Evolutionary conservation across 768 basidiomycete genomes (phyloP).

Genomic region (Suillus ampliporus): DNA sequence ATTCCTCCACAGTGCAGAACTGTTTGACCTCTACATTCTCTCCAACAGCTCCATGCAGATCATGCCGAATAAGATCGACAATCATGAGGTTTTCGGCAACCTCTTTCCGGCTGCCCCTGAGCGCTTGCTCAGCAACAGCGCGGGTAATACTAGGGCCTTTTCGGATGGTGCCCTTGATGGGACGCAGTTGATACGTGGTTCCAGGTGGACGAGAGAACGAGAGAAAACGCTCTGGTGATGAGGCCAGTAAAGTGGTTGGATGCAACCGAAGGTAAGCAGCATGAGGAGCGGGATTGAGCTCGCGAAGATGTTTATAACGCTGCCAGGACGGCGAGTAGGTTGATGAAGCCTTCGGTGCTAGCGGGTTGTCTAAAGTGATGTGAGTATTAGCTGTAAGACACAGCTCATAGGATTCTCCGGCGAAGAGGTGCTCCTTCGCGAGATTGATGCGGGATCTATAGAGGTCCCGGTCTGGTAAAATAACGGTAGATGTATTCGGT

Average conservation of each 20-base stretch:
- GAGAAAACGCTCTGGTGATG: constrained; percentile 92
- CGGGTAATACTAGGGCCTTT: constrained; percentile 70
- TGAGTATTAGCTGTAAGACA: constrained; percentile 82
- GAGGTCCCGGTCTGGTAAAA: constrained; percentile 57
- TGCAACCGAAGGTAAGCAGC: constrained; percentile 81
- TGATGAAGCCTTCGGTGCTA: constrained; percentile 18
- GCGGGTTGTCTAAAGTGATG: constrained; percentile 51
- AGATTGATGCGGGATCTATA: constrained; percentile 74
- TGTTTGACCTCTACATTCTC: constrained; percentile 82
- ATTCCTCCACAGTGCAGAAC: constrained; percentile 89
- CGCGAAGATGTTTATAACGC: constrained; percentile 72
- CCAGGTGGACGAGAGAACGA: constrained; percentile 73
- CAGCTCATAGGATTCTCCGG: constrained; percentile 93
- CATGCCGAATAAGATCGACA: constrained; percentile 93
- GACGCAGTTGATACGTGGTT: constrained; percentile 80
- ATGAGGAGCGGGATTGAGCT: constrained; percentile 87
- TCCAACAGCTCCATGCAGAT: constrained; percentile 84
- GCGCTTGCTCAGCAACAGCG: constrained; percentile 64
- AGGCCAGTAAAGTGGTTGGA: constrained; percentile 79
- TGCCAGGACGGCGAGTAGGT: constrained; percentile 60
- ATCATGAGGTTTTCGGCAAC: constrained; percentile 99
- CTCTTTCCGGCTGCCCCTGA: constrained; percentile 80
- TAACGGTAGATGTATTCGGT: constrained; percentile 39
- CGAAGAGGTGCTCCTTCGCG: constrained; percentile 75
- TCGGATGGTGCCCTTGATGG: constrained; percentile 92